These are phyloP conservation scores for Nigrospora osmanthi DNA, from an alignment of 2,329 filamentous ascomycete genomes.

Conservation along the genomic window DNA sequence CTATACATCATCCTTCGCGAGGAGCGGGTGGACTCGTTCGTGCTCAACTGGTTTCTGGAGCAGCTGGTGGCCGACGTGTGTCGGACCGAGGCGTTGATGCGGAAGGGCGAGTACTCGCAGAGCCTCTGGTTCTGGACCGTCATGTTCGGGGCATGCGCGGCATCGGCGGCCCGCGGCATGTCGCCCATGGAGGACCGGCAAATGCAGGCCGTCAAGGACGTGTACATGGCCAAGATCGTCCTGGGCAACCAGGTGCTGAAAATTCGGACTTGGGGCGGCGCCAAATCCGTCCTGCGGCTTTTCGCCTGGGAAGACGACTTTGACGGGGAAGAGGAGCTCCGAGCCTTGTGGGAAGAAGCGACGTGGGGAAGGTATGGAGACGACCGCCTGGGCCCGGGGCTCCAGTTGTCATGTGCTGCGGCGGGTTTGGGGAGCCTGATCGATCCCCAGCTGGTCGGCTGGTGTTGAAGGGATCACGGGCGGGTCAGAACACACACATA, in stretches of 20 bases:
- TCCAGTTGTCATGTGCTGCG: constrained; percentile 32
- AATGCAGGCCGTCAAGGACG: constrained; percentile 25
- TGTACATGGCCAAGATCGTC: constrained; percentile 32
- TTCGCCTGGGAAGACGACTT: constrained; percentile 32
- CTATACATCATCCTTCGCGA: constrained; percentile 35
- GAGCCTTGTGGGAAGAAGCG: constrained; percentile 32
- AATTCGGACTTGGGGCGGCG: constrained; percentile 29
- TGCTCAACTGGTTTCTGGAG: constrained; percentile 37
- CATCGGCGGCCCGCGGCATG: constrained; percentile 25
- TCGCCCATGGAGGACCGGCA: constrained; percentile 27
- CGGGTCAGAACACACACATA: no score
- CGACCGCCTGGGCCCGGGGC: constrained; percentile 12
- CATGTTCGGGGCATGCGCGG: constrained; percentile 35
- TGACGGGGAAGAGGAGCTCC: constrained; percentile 29
- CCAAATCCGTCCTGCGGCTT: constrained; percentile 25
- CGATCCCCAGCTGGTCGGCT: constrained; percentile 1
- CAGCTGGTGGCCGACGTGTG: constrained; percentile 35
- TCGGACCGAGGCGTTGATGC: constrained; percentile 29
- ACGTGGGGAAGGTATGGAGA: constrained; percentile 16
- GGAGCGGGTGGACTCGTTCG: constrained; percentile 30
- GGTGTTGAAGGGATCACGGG: background rate
- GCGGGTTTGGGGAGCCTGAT: constrained; percentile 18
- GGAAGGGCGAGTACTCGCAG: constrained; percentile 31
- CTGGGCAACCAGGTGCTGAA: constrained; percentile 28
- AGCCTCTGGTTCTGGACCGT: constrained; percentile 38